Conservation (phyloP, 2,329 filamentous ascomycete species). For the Nannizziopsis barbatae region DNA sequence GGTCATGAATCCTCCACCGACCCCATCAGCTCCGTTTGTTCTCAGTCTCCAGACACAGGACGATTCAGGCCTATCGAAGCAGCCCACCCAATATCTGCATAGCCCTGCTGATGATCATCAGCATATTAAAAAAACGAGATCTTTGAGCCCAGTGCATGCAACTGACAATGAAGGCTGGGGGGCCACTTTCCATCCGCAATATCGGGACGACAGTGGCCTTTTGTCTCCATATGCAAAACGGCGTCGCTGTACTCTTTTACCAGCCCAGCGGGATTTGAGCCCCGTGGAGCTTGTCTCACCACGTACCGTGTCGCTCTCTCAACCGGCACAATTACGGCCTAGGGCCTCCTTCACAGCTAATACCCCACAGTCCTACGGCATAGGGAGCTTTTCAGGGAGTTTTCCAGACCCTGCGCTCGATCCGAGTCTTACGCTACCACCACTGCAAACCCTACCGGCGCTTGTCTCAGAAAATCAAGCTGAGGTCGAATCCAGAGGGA, state of each 20-base stretch:
- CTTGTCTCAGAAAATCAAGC: conserved; percentile 30
- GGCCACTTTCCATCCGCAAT: conserved; percentile 18
- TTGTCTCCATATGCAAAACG: conserved; percentile 50
- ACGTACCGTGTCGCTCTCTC: conserved; percentile 35
- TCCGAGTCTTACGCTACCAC: conserved; percentile 43
- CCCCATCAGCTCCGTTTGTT: conserved; percentile 33
- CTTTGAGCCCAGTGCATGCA: conserved; percentile 21
- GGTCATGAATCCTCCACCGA: conserved; percentile 37
- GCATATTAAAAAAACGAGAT: conserved; percentile 18
- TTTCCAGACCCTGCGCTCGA: no score
- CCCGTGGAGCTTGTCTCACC: conserved; percentile 32
- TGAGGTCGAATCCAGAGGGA: conserved; percentile 57
- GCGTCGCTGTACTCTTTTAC: conserved; percentile 46
- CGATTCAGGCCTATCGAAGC: conserved; percentile 24
- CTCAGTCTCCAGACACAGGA: conserved; percentile 20
- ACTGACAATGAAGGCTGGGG: conserved; percentile 19
- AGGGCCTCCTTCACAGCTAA: conserved; percentile 39
- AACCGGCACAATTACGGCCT: conserved; percentile 26
- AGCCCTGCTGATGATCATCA: conserved; percentile 20
- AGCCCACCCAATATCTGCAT: conserved; percentile 19
- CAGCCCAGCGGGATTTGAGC: conserved; percentile 31
- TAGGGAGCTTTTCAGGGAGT: conserved; percentile 22
- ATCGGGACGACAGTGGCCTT: conserved; percentile 28
- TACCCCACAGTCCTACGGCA: conserved; percentile 38
- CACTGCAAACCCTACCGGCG: conserved; percentile 37